These are phyloP conservation scores for Penicillium maclennaniae DNA, from an alignment of 495 filamentous ascomycete genomes.

Conservation along the genomic window DNA sequence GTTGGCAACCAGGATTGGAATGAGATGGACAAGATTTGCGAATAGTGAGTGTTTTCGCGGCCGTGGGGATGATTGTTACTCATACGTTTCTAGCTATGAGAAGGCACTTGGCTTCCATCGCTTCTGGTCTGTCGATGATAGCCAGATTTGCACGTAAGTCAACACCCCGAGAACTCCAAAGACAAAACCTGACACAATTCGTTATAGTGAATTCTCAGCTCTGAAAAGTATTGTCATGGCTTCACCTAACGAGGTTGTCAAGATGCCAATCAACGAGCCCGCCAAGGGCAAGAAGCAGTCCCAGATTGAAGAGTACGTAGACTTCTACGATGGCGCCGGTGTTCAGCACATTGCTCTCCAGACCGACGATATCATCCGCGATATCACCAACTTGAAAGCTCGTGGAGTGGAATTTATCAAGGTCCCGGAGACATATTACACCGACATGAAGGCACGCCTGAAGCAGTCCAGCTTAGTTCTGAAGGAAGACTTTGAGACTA, in stretches of 20 bases:
- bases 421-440: slow-evolving; percentile 79
- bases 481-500: slow-evolving; percentile 69
- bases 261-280: slow-evolving; percentile 98
- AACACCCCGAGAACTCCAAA: neutral
- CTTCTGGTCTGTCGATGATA: slow-evolving; percentile 93
- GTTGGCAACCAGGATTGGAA: slow-evolving; percentile 93
- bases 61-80: slow-evolving; percentile 4
- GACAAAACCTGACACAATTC: neutral
- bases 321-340: slow-evolving; percentile 79
- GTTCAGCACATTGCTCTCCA: slow-evolving; percentile 90
- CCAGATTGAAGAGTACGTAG: slow-evolving; percentile 91
- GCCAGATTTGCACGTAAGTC: slow-evolving; percentile 68
- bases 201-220: slow-evolving; percentile 67
- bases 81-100: slow-evolving; percentile 60
- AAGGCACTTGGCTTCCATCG: slow-evolving; percentile 84
- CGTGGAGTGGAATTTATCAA: slow-evolving; percentile 86
- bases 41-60: slow-evolving; percentile 48
- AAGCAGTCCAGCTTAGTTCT: slow-evolving; percentile 51
- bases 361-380: slow-evolving; percentile 70
- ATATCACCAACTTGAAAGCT: slow-evolving; percentile 68
- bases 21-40: slow-evolving; percentile 78
- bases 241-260: slow-evolving; percentile 73
- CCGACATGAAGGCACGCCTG: slow-evolving; percentile 65
- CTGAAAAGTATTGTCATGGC: slow-evolving; percentile 85
- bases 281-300: slow-evolving; percentile 78